Conservation (phyloP, 306 rosid genomes). For the Notholithocarpus densiflorus region DNA sequence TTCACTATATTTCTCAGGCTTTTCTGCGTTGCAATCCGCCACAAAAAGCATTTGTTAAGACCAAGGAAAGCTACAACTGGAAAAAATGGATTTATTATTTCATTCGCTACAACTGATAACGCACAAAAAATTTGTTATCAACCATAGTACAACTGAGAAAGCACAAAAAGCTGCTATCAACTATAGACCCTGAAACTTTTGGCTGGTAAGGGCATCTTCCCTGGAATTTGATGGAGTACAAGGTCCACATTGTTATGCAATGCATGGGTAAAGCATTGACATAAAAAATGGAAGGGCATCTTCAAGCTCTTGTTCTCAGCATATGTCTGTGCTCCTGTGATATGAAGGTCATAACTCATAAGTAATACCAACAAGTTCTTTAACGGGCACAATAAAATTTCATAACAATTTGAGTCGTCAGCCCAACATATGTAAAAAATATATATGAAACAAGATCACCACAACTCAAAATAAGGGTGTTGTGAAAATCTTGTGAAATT, state of each 20-base stretch:
- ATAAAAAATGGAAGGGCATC: neutral
- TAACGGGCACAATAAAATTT: too few relatives aligned
- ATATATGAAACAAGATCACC: too few relatives aligned
- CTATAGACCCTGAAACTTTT: neutral
- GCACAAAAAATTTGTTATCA: neutral
- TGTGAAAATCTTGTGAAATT: too few relatives aligned
- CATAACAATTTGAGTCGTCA: too few relatives aligned
- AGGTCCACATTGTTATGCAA: neutral
- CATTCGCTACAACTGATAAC: too few relatives aligned
- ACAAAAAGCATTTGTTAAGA: too few relatives aligned
- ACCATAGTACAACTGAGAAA: neutral
- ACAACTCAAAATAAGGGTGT: too few relatives aligned
- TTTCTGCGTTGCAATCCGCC: too few relatives aligned
- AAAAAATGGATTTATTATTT: too few relatives aligned
- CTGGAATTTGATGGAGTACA: neutral
- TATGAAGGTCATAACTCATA: neutral
- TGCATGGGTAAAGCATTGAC: neutral
- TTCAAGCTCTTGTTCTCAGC: neutral
- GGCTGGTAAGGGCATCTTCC: neutral
- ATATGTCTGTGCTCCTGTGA: constrained; percentile 1
- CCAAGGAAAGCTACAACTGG: too few relatives aligned
- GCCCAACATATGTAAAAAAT: too few relatives aligned
- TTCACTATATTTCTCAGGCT: too few relatives aligned
- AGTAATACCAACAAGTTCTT: neutral
- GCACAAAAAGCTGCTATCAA: neutral